phyloP scores from a whole-genome alignment of 106 monocot species.

The Acorus calamus region DNA sequence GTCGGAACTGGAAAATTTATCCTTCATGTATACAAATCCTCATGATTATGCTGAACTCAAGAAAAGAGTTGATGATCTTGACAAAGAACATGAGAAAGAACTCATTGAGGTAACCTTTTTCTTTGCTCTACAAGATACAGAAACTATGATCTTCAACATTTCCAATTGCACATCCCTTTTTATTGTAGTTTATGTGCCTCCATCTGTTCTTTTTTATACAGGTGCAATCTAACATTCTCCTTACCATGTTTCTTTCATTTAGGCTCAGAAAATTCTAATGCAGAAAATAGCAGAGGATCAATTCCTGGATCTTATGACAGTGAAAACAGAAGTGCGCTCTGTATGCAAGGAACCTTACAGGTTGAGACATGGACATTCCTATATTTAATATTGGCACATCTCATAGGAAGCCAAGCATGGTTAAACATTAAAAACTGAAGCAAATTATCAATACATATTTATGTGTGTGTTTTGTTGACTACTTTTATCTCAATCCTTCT shows the following conservation, averaged over 20 bases:
- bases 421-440: too few species aligned
- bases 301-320: conserved; percentile 62
- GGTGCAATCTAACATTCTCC: too few species aligned
- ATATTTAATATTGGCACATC: too few species aligned
- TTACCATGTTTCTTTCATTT: not conserved
- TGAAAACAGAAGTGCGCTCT: conserved; percentile 68
- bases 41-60: conserved; percentile 57
- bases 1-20: conserved; percentile 89
- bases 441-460: too few species aligned
- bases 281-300: conserved; percentile 79
- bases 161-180: not conserved
- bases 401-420: too few species aligned
- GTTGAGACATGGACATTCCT: conserved; percentile 7
- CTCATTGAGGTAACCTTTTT: conserved; percentile 56
- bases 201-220: too few species aligned
- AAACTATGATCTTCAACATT: not conserved
- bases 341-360: conserved; percentile 89
- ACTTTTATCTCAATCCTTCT: too few species aligned
- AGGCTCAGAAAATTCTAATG: conserved; percentile 78
- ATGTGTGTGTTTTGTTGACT: too few species aligned
- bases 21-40: conserved; percentile 88
- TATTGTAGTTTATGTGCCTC: too few species aligned
- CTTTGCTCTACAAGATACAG: not conserved
- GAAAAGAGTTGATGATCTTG: conserved; percentile 69
- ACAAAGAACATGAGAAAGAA: conserved; percentile 75